These are phyloP conservation scores for Talaromyces marneffei DNA, from an alignment of 2,329 filamentous ascomycete species.

Conservation along the genomic window DNA sequence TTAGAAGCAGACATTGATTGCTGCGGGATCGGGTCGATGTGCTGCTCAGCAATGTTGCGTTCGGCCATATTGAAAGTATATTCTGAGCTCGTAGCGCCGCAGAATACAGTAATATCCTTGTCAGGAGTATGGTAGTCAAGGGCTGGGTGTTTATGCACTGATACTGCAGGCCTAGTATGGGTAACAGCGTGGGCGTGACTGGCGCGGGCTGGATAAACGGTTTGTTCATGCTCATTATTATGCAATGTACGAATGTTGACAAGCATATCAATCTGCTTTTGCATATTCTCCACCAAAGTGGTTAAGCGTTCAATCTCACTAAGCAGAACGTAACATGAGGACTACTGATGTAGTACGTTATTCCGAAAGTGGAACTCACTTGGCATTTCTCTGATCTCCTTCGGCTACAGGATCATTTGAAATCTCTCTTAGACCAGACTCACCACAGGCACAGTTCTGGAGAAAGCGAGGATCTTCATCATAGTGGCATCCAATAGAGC, in stretches of 20 bases:
- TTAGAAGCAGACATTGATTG: neutral
- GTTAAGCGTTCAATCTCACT: slow-evolving; percentile 1
- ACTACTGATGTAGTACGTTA: neutral
- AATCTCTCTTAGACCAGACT: neutral
- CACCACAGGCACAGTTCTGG: neutral
- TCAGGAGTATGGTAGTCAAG: neutral
- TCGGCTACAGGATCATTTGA: neutral
- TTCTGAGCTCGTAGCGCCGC: neutral
- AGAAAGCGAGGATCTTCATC: neutral
- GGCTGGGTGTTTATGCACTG: neutral
- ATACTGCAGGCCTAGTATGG: neutral
- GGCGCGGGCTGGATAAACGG: neutral
- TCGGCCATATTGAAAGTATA: neutral
- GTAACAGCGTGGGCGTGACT: neutral
- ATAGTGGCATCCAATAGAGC: neutral
- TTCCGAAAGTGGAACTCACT: neutral
- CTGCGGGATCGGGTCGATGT: neutral
- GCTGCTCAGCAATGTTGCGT: neutral
- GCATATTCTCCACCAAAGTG: neutral
- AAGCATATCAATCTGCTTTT: neutral
- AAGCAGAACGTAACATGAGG: neutral
- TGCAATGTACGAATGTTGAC: neutral
- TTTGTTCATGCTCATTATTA: neutral
- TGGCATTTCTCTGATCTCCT: neutral
- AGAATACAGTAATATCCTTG: neutral